Evolutionary conservation across 106 monocot genomes (phyloP).

Genomic region (Xerophyta viscosa): DNA sequence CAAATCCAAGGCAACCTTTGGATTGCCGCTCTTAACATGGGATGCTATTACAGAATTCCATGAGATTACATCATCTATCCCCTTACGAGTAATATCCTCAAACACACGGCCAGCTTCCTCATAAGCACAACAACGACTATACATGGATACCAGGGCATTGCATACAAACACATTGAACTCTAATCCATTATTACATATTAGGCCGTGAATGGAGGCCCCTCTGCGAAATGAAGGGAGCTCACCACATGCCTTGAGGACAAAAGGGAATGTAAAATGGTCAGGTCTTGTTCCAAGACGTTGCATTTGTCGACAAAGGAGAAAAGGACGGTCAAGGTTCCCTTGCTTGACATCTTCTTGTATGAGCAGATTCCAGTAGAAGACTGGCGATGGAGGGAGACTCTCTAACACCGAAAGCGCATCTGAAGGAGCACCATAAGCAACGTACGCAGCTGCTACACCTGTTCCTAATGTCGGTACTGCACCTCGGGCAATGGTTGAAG

Average conservation of each 20-base stretch:
- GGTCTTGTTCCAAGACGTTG: slow-evolving; percentile 29
- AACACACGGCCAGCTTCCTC: slow-evolving; percentile 49
- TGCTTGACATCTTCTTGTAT: slow-evolving; percentile 34
- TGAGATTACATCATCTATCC: slow-evolving; percentile 70
- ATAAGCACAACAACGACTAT: slow-evolving; percentile 40
- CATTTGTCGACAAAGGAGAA: slow-evolving; percentile 37
- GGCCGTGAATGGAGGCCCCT: slow-evolving; percentile 48
- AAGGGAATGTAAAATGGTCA: slow-evolving; percentile 71
- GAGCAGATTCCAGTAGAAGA: slow-evolving; percentile 60
- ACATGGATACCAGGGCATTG: slow-evolving; percentile 75
- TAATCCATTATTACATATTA: slow-evolving; percentile 47
- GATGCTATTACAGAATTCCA: slow-evolving; percentile 79
- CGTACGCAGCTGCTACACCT: slow-evolving; percentile 31
- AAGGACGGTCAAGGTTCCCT: slow-evolving; percentile 32
- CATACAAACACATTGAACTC: slow-evolving; percentile 74
- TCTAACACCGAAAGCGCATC: slow-evolving; percentile 44
- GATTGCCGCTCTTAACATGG: slow-evolving; percentile 35
- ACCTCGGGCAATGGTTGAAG: neutral
- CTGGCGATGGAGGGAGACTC: slow-evolving; percentile 29
- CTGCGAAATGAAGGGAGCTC: slow-evolving; percentile 40
- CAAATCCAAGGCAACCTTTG: slow-evolving; percentile 37
- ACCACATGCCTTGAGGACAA: slow-evolving; percentile 71
- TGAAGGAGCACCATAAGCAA: slow-evolving; percentile 20
- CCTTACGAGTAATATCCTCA: slow-evolving; percentile 40
- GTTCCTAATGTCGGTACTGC: slow-evolving; percentile 10